Evolutionary conservation across 176 grass and related monocot genomes (phyloP).

Genomic region (Puya raimondii): DNA sequence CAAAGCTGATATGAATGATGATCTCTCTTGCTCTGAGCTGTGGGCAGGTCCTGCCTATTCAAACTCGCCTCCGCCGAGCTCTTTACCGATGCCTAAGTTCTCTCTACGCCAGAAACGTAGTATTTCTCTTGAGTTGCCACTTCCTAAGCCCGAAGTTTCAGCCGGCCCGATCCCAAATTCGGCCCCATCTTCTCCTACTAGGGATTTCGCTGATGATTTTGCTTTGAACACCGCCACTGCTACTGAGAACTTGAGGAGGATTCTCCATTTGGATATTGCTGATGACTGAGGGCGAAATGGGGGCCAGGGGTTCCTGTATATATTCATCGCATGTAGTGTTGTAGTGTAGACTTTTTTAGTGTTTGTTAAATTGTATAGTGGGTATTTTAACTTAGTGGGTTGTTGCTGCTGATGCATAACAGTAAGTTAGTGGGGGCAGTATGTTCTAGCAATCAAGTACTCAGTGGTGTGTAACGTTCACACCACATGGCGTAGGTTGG

Average conservation of each 20-base stretch:
- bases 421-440: not conserved
- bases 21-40: constrained; percentile 43
- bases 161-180: constrained; percentile 47
- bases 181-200: constrained; percentile 59
- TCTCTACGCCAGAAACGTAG: constrained; percentile 70
- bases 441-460: too few species aligned
- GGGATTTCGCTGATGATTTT: constrained; percentile 30
- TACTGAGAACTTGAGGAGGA: constrained; percentile 84
- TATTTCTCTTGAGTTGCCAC: constrained; percentile 54
- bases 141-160: constrained; percentile 17
- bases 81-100: constrained; percentile 83
- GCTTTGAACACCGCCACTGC: constrained; percentile 41
- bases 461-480: too few species aligned
- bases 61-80: constrained; percentile 84
- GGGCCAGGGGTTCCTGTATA: constrained; percentile 11
- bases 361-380: not conserved
- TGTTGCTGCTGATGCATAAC: not conserved
- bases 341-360: constrained; percentile 19
- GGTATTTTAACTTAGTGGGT: not conserved
- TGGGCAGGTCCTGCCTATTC: constrained; percentile 81
- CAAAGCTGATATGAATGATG: constrained; percentile 19
- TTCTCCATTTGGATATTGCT: constrained; percentile 52
- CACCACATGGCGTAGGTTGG: too few species aligned
- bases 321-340: constrained; percentile 1
- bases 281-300: constrained; percentile 21